Conservation (phyloP, 2,329 filamentous ascomycete species). For the Alternaria angustiovoidea region DNA sequence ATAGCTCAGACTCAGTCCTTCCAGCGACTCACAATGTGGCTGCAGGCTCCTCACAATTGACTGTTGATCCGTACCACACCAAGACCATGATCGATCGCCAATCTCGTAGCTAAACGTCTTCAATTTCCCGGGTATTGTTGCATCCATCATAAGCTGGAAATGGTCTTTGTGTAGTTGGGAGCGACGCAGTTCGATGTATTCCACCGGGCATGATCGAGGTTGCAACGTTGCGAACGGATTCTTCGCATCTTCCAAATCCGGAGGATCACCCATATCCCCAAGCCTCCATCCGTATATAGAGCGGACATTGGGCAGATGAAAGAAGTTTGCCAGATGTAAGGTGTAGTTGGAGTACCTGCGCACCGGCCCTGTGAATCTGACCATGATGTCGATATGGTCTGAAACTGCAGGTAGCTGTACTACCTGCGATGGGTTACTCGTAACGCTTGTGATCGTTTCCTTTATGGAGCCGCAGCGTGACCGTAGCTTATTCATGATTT, state of each 20-base stretch:
- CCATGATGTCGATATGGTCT: not conserved
- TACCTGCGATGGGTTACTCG: not conserved
- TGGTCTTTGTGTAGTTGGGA: not conserved
- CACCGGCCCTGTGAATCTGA: not conserved
- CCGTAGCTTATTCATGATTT: not conserved
- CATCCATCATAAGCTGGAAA: not conserved
- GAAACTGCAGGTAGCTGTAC: not conserved
- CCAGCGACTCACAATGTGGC: not conserved
- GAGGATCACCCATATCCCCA: not conserved
- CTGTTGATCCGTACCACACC: not conserved
- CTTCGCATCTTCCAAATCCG: not conserved
- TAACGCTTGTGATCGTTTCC: not conserved
- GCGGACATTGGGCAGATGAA: not conserved
- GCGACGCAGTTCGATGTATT: not conserved
- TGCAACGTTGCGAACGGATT: not conserved
- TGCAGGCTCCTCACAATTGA: not conserved
- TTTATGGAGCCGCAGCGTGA: not conserved
- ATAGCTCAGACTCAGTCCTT: not conserved
- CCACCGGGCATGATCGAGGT: not conserved
- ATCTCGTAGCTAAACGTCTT: not conserved
- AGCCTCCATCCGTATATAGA: slow-evolving; percentile 1
- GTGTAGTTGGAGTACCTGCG: not conserved
- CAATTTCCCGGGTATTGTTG: not conserved
- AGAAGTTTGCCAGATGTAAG: not conserved
- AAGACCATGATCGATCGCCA: not conserved